Conservation (phyloP, 495 filamentous ascomycete genomes). For the Sabuloglossum arenarium region DNA sequence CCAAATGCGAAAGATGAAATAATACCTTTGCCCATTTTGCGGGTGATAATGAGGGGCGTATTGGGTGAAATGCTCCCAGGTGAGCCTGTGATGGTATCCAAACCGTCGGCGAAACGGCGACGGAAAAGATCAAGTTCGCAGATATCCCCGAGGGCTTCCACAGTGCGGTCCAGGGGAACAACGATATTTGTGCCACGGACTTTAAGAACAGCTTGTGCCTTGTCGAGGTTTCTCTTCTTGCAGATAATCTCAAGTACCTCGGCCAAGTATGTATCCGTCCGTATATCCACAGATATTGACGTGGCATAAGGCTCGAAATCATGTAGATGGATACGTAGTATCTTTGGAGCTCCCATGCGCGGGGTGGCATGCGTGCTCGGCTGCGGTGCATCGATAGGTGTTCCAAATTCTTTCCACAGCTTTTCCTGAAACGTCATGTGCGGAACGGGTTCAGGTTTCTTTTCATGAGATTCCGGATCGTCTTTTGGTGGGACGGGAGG, state of each 20-base stretch:
- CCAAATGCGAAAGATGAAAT: neutral
- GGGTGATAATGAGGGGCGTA: slow-evolving; percentile 42
- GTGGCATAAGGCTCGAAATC: slow-evolving; percentile 43
- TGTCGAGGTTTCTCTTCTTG: slow-evolving; percentile 73
- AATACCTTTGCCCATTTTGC: slow-evolving; percentile 13
- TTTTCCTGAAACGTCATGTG: neutral
- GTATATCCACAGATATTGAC: slow-evolving; percentile 54
- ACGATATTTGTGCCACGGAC: slow-evolving; percentile 68
- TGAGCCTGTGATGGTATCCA: slow-evolving; percentile 47
- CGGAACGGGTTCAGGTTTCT: neutral
- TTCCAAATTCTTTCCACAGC: slow-evolving; percentile 10
- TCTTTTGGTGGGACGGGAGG: slow-evolving; percentile 1
- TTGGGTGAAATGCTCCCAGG: slow-evolving; percentile 69
- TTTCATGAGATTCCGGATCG: neutral
- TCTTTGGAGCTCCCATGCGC: slow-evolving; percentile 60
- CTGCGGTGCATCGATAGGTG: slow-evolving; percentile 19
- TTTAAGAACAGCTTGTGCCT: slow-evolving; percentile 72
- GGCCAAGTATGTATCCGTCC: slow-evolving; percentile 83
- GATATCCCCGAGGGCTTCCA: slow-evolving; percentile 68
- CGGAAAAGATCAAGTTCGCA: slow-evolving; percentile 72
- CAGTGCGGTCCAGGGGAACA: slow-evolving; percentile 66
- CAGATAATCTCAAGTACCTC: slow-evolving; percentile 86
- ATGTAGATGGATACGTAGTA: slow-evolving; percentile 64
- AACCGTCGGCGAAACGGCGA: slow-evolving; percentile 62
- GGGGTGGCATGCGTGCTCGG: slow-evolving; percentile 32